Evolutionary conservation across 192 early-diverging fungal species (phyloP), one percentile per base, ranked within the genome.

Genomic region (Rhizoclosmatium globosum): DNA sequence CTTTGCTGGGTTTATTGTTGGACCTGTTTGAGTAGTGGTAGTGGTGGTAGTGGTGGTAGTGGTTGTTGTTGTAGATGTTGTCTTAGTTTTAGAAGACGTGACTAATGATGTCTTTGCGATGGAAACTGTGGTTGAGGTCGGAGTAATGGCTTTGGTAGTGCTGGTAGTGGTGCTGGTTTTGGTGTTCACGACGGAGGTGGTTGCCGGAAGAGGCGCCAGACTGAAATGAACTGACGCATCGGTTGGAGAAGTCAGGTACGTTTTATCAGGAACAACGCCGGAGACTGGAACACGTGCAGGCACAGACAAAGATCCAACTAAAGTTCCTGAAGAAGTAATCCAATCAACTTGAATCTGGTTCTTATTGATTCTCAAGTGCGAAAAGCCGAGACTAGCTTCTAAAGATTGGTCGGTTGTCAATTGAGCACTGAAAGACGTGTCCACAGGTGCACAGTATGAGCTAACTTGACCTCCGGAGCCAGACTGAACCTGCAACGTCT

Each of bases 401-500:
- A 42, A 53, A 48, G 74, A 15, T 1, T 74, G 61, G n/a, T 76
- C 74, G n/a, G n/a, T 62, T 76, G 62, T 11, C 74, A 66, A 11
- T 13, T 38, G 15, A 45, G 21, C 19, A 9, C 21, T 31, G 11
- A 9, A 45, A 45, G 11, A 19, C 23, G 41, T 4, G 74, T 66
- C 19, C 23, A 9, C 50, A 46, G 42, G 68, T 38, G 31, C 21
- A 9, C 42, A 4, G 56, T 67, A 2, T 39, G 53, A 41, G 56
- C 72, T 17, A n/a, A n/a, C n/a, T n/a, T n/a, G n/a, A n/a, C 76
- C 76, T 1, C 76, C 76, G 39, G 76, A 47, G 1, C 76, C 76
- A 50, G 67, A 43, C 48, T 70, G 66, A 42, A 78, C 47, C n/a
- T 78, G 65, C 11, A 78, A 43, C 43, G 76, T 78, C 15, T 68